Evolutionary conservation across 2,329 filamentous ascomycete species (phyloP), one percentile per base, ranked within the genome.

Genomic region (Diaporthe sp.): DNA sequence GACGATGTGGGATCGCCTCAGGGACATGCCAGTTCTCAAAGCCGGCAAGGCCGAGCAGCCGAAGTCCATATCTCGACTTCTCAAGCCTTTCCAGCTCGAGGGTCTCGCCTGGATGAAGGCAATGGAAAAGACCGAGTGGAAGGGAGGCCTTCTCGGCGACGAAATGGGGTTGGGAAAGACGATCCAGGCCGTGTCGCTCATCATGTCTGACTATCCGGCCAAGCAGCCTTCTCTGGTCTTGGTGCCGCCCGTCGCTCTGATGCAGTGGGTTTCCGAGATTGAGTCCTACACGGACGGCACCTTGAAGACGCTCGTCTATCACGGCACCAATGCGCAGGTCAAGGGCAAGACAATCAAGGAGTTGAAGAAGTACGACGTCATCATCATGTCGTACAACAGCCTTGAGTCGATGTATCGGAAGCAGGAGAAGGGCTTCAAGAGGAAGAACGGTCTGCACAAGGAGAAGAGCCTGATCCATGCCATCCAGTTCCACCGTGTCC

Each of bases 131-230:
- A 94, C 92, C 0, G 86, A 93, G 53, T 98, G 96, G 90, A 94
- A 92, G 81, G 97, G 97, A 25, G 97, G 97, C 19, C 88, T 99
- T 3, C 90, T 99, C 2, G 97, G 97, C 76, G 97, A 99, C 80
- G 97, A 99, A 85, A 99, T 99, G 97, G 97, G 97, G 9, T 94
- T 99, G 86, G 97, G 97, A 68, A 99, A 99, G 87, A 99, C 97
- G 0, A 98, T 99, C 70, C 97, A 99, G 84, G 96, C 97, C 3
- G 97, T 99, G 25, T 98, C 96, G 4, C 90, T 99, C 60, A 95
- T 99, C 84, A 98, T 98, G 97, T 98, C 96, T 0, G 96, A 98
- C 82, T 98, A 94, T 80, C 96, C 96, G 4, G 94, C 92, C 31
- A 94, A 93, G 79, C 86, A 93, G 73, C 96, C 97, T 1, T 94